A percentile compares a stretch with the other conserved stretches of the same genome.
These are phyloP conservation scores for Exophiala lecanii-corni DNA, from an alignment of 2,329 filamentous ascomycete species.

Conservation along the genomic window DNA sequence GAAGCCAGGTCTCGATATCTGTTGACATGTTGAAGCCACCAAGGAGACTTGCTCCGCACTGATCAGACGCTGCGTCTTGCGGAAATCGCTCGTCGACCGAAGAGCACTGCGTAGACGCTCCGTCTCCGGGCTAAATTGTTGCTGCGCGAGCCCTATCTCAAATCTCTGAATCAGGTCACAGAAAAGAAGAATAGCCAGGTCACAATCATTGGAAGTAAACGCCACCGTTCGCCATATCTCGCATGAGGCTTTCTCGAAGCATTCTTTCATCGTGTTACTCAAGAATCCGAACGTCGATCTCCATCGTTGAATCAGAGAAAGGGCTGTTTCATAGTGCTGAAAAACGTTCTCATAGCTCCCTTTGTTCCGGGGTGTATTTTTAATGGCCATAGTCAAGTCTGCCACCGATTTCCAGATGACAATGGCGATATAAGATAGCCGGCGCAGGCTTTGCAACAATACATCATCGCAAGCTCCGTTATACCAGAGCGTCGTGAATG, in stretches of 20 bases:
- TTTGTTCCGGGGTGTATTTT: not conserved
- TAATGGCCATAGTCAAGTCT: not conserved
- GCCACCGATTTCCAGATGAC: slow-evolving; percentile 2
- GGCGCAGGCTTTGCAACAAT: not conserved
- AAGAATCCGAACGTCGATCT: not conserved
- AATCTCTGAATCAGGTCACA: not conserved
- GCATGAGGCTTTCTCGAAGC: too few relatives aligned
- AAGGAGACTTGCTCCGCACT: slow-evolving; percentile 1
- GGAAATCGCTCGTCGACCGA: not conserved
- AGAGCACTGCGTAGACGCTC: not conserved
- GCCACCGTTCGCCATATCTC: too few relatives aligned
- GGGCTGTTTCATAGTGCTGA: not conserved
- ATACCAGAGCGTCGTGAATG: slow-evolving; percentile 1
- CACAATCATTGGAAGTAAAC: slow-evolving; percentile 2
- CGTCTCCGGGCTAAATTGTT: not conserved
- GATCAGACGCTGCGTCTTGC: not conserved
- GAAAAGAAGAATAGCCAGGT: slow-evolving; percentile 2
- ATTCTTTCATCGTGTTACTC: not conserved
- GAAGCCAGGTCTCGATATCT: too few relatives aligned
- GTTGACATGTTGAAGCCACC: not conserved
- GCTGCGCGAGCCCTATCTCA: not conserved
- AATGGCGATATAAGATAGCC: not conserved
- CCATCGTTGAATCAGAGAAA: not conserved
- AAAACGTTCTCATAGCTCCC: not conserved
- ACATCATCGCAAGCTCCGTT: not conserved